A percentile compares a stretch with the other conserved stretches of the same genome.
Conservation (phyloP, 805 yeast species). For the Saccharomycopsis olivae region DNA sequence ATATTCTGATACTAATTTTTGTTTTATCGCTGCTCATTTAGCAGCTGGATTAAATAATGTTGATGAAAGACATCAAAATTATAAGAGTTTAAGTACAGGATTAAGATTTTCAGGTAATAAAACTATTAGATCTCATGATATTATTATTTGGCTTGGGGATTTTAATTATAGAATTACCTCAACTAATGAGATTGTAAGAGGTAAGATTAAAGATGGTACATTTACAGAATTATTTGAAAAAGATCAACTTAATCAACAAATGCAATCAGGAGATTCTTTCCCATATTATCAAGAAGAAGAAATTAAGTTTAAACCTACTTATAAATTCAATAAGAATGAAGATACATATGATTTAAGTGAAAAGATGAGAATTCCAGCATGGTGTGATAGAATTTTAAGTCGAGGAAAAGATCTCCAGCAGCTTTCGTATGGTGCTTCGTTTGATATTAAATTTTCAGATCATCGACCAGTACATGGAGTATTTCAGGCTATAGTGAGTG, state of each 20-base stretch:
- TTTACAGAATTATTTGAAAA: constrained; percentile 44
- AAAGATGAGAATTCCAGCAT: constrained; percentile 88
- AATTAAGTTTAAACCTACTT: constrained; percentile 80
- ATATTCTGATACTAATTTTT: constrained; percentile 56
- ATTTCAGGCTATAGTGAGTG: constrained; percentile 51
- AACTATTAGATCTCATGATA: constrained; percentile 66
- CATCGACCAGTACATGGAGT: constrained; percentile 83
- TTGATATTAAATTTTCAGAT: constrained; percentile 60
- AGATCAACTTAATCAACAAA: constrained; percentile 75
- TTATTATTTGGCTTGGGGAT: constrained; percentile 87
- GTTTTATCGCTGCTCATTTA: constrained; percentile 77
- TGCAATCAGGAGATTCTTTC: constrained; percentile 65
- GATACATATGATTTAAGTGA: constrained; percentile 78
- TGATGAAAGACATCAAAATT: constrained; percentile 80
- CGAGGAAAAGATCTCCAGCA: constrained; percentile 52
- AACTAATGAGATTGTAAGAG: constrained; percentile 60
- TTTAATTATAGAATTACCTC: constrained; percentile 76
- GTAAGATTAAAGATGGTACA: constrained; percentile 36
- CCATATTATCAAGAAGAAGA: constrained; percentile 76
- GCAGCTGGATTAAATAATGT: constrained; percentile 85
- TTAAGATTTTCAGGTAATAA: constrained; percentile 50
- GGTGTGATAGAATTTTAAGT: constrained; percentile 88
- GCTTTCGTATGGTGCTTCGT: constrained; percentile 46
- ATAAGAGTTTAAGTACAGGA: constrained; percentile 65
- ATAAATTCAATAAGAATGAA: constrained; percentile 86